phyloP scores from a whole-genome alignment of 2,329 filamentous ascomycete genomes.

The Rugonectria rugulosa region DNA sequence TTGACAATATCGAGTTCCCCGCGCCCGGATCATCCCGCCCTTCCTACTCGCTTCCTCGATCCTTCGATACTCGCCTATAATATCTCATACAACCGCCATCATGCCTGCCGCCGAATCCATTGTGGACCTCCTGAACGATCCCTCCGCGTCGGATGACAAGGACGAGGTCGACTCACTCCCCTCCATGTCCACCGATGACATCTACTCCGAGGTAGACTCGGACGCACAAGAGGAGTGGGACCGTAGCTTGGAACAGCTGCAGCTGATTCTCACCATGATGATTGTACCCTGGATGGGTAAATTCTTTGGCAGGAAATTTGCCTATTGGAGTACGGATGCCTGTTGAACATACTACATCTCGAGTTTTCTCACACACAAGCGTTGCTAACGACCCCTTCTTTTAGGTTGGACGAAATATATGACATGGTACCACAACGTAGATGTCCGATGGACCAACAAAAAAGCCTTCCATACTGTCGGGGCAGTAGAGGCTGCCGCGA shows the following conservation, averaged over 20 bases:
- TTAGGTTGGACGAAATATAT: slow-evolving; percentile 92
- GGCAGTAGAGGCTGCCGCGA: slow-evolving; percentile 65
- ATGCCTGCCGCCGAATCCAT: slow-evolving; percentile 54
- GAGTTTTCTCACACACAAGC: not conserved
- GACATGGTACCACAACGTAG: slow-evolving; percentile 89
- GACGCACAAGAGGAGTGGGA: slow-evolving; percentile 97
- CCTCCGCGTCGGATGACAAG: slow-evolving; percentile 56
- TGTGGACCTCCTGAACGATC: slow-evolving; percentile 61
- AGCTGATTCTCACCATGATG: slow-evolving; percentile 93
- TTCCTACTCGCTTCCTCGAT: not conserved
- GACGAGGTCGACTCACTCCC: slow-evolving; percentile 70
- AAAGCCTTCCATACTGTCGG: slow-evolving; percentile 69
- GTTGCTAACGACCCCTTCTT: slow-evolving; percentile 22
- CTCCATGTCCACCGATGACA: slow-evolving; percentile 66
- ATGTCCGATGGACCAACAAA: slow-evolving; percentile 72
- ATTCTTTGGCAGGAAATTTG: slow-evolving; percentile 92
- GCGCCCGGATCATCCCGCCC: slow-evolving; percentile 1
- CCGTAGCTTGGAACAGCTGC: slow-evolving; percentile 90
- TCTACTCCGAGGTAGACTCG: slow-evolving; percentile 68
- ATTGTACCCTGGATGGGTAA: slow-evolving; percentile 93
- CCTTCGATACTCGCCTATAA: not conserved
- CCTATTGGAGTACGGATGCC: slow-evolving; percentile 85
- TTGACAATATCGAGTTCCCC: slow-evolving; percentile 10
- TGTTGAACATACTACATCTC: not conserved
- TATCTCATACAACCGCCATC: slow-evolving; percentile 7